Conservation (phyloP, 1,284 basidiomycete species). For the Pisolithus thermaeus region DNA sequence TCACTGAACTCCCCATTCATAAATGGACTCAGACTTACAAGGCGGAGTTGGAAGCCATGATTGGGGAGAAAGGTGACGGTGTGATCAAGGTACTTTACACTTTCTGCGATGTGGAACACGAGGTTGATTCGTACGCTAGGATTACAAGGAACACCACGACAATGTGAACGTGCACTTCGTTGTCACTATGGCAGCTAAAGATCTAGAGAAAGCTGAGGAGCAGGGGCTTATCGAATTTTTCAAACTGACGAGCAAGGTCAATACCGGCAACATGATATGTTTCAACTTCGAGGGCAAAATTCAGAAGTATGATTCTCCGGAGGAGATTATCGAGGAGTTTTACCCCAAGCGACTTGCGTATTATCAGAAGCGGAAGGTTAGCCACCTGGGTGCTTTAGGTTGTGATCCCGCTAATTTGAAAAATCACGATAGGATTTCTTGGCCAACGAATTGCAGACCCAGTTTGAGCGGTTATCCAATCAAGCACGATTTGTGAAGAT, state of each 20-base stretch:
- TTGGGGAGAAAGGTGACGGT: slow-evolving; percentile 66
- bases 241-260: slow-evolving; percentile 81
- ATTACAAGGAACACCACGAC: slow-evolving; percentile 95
- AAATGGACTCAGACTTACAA: slow-evolving; percentile 96
- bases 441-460: slow-evolving; percentile 78
- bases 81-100: slow-evolving; percentile 49
- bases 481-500: slow-evolving; percentile 97
- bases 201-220: slow-evolving; percentile 81
- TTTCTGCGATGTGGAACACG: neutral
- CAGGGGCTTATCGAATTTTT: slow-evolving; percentile 91
- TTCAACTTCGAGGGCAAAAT: slow-evolving; percentile 97
- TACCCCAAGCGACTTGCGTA: slow-evolving; percentile 85
- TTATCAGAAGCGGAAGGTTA: slow-evolving; percentile 93
- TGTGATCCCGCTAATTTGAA: neutral
- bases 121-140: slow-evolving; percentile 40
- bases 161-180: slow-evolving; percentile 91
- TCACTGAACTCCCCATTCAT: slow-evolving; percentile 94
- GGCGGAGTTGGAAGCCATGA: slow-evolving; percentile 80
- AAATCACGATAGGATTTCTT: slow-evolving; percentile 67
- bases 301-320: slow-evolving; percentile 86
- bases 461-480: slow-evolving; percentile 86
- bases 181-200: slow-evolving; percentile 76
- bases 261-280: slow-evolving; percentile 96
- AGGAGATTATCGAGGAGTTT: slow-evolving; percentile 93
- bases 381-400: neutral